These are phyloP conservation scores for Cladorrhinum samala DNA, from an alignment of 495 filamentous ascomycete species.

Conservation along the genomic window DNA sequence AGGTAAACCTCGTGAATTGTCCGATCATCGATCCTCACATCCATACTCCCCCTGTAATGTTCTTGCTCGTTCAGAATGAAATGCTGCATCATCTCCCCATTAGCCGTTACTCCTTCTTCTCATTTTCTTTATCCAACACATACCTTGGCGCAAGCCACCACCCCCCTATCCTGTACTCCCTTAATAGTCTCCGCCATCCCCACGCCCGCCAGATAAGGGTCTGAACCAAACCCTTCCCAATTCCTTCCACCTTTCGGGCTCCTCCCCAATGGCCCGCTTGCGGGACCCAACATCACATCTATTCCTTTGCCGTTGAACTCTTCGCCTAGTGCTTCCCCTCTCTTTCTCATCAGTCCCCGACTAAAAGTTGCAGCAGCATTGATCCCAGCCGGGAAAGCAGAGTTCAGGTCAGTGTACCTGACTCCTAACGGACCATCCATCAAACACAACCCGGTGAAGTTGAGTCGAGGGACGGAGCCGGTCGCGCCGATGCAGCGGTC, in stretches of 20 bases:
- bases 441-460: conserved; percentile 43
- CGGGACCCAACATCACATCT: conserved; percentile 47
- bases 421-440: conserved; percentile 47
- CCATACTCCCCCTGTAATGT: conserved; percentile 33
- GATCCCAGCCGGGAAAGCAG: conserved; percentile 68
- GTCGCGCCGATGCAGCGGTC: conserved; percentile 72
- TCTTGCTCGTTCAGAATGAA: conserved; percentile 48
- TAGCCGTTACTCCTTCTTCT: too few relatives aligned
- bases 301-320: conserved; percentile 61
- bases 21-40: conserved; percentile 55
- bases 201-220: conserved; percentile 54
- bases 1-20: conserved; percentile 65
- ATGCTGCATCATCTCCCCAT: conserved; percentile 30
- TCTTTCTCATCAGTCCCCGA: conserved; percentile 51
- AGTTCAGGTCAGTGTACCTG: conserved; percentile 32
- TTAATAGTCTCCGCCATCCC: conserved; percentile 48
- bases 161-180: conserved; percentile 51
- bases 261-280: conserved; percentile 48
- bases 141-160: conserved; percentile 56
- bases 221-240: conserved; percentile 63
- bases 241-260: conserved; percentile 57
- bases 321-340: conserved; percentile 51
- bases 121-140: too few relatives aligned
- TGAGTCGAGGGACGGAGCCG: conserved; percentile 43
- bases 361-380: conserved; percentile 73